Percentiles rank a stretch among this genome's conserved stretches.
Evolutionary conservation across 352 stramenopile species (phyloP).

Genomic region (Phytophthora pluvialis): DNA sequence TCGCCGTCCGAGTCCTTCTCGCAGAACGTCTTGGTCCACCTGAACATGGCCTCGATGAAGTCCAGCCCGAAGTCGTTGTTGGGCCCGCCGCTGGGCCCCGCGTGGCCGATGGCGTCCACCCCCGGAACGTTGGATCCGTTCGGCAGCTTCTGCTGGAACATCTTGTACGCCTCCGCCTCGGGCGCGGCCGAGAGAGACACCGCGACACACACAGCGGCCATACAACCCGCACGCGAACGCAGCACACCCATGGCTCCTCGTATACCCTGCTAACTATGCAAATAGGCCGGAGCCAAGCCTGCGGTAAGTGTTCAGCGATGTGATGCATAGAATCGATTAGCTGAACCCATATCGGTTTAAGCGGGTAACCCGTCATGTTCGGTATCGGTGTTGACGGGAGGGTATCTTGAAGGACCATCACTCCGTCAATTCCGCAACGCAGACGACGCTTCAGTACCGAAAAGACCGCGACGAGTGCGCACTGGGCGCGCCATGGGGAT

Average conservation of each 20-base stretch:
- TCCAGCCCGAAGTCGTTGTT: conserved; percentile 58
- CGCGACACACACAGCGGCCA: conserved; percentile 1
- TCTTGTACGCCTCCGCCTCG: conserved; percentile 22
- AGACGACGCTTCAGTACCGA: conserved; percentile 2
- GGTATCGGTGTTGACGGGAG: conserved; percentile 1
- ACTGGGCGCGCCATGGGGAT: conserved; percentile 48
- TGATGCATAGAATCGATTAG: neutral
- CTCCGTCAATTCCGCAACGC: conserved; percentile 11
- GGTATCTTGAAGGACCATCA: conserved; percentile 38
- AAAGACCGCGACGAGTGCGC: conserved; percentile 3
- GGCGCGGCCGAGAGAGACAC: neutral
- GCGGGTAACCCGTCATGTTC: neutral
- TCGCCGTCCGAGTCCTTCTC: conserved; percentile 42
- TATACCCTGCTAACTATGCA: neutral
- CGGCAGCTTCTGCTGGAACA: conserved; percentile 35
- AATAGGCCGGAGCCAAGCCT: too few species aligned
- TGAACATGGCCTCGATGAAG: conserved; percentile 39
- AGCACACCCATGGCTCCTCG: conserved; percentile 4
- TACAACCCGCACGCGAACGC: neutral
- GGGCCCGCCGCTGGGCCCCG: conserved; percentile 26
- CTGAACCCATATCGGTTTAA: conserved; percentile 11
- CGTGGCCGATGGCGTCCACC: conserved; percentile 43
- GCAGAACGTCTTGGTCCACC: conserved; percentile 57
- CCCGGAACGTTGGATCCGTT: conserved; percentile 40
- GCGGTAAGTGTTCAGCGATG: neutral